Evolutionary conservation across 768 basidiomycete genomes (phyloP), one percentile per base, ranked within the genome.

Genomic region (Hirschioporus abietinus): DNA sequence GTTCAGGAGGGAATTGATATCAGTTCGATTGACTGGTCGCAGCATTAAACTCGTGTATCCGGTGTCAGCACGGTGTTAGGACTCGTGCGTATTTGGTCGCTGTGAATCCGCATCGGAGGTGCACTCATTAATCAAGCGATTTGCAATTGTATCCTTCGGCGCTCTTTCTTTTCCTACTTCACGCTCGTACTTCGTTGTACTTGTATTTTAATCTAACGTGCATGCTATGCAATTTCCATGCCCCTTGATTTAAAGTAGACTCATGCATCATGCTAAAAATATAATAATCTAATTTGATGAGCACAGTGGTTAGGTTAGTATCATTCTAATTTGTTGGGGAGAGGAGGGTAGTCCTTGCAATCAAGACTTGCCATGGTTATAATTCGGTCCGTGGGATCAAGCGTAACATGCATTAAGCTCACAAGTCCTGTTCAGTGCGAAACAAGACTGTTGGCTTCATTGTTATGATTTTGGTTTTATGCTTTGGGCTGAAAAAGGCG

Each of bases 1-100:
- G 96, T 99, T 18, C 95, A 97, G 78, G 97, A 99, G 75, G 96
- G 96, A 58, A 96, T 99, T 67, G 97, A 99, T 76, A 86, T 99
- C 71, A 95, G 88, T 74, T 84, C 91, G 20, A 99, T 99, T 75
- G 86, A 98, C 78, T 98, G 96, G 96, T 91, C 92, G 60, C 92
- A 82, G 66, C 82, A 84, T 70, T 84, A 76, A 79, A 64, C 24
- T 30, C n/a, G 66, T 67, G 65, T 34, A 9, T 25, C 10, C 25
- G 58, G 52, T 27, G 42, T 20, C 12, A 52, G 42, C 12, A 3
- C 26, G 23, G 18, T 42, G 52, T 58, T 23, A 24, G 34, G 52
- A 35, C 30, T 60, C 30, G 12, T 20, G 63, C 64, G 20, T 26
- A 26, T n/a, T 9, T 30, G 42, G 42, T 2, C 42, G 42, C 42